Evolutionary conservation across 2,329 filamentous ascomycete genomes (phyloP).

Genomic region (Myriosclerotinia curreyana): DNA sequence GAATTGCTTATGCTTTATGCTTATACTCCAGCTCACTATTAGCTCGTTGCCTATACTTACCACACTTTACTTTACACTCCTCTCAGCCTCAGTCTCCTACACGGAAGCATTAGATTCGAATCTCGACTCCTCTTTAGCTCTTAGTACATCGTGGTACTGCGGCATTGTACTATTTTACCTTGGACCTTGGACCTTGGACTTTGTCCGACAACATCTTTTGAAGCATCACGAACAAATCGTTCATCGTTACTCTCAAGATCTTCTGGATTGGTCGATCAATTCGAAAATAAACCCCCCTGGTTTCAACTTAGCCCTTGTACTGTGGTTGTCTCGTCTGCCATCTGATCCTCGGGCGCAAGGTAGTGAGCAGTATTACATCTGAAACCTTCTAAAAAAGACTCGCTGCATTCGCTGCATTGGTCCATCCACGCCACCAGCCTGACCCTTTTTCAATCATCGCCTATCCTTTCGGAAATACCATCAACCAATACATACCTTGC

Average conservation of each 20-base stretch:
- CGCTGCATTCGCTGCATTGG: constrained; percentile 16
- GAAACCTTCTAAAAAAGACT: constrained; percentile 17
- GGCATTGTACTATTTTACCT: not conserved
- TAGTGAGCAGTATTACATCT: constrained; percentile 11
- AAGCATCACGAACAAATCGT: constrained; percentile 18
- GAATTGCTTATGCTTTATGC: constrained; percentile 19
- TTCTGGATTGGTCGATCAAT: constrained; percentile 1
- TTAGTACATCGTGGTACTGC: constrained; percentile 12
- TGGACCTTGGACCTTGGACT: not conserved
- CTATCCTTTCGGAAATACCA: not conserved
- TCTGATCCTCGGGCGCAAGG: constrained; percentile 22
- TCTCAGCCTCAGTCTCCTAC: not conserved
- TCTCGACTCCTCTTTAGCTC: constrained; percentile 3
- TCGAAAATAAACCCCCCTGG: constrained; percentile 9
- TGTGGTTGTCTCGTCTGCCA: constrained; percentile 18
- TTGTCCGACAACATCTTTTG: constrained; percentile 8
- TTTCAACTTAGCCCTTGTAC: constrained; percentile 18
- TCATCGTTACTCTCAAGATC: not conserved
- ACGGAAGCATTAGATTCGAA: constrained; percentile 15
- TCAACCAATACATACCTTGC: constrained; percentile 13
- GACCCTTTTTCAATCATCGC: constrained; percentile 17
- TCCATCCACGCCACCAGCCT: constrained; percentile 21
- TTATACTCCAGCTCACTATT: constrained; percentile 12
- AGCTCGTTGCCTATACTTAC: constrained; percentile 14
- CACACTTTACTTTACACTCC: not conserved